Percentiles rank a stretch among this genome's conserved stretches.
Evolutionary conservation across 495 filamentous ascomycete species (phyloP).

Genomic region (Penicillium steckii): DNA sequence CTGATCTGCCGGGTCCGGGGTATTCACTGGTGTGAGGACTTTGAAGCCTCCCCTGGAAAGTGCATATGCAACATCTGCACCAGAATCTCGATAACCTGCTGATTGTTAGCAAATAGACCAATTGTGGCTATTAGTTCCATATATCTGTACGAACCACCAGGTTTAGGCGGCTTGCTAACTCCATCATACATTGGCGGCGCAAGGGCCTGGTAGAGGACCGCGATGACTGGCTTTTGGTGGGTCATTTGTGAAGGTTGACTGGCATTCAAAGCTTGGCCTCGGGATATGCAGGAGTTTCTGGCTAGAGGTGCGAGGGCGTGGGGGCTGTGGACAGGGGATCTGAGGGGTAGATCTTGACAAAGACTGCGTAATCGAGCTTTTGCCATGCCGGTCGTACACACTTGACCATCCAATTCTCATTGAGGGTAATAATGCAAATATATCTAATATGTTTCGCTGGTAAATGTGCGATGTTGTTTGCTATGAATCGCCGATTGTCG

Average conservation of each 20-base stretch:
- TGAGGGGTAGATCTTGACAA: not conserved
- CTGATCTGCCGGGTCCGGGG: constrained; percentile 16
- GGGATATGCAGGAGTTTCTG: not conserved
- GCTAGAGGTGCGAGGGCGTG: constrained; percentile 3
- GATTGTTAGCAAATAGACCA: not conserved
- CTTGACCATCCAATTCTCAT: no score
- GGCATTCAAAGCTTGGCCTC: not conserved
- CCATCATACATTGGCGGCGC: constrained; percentile 27
- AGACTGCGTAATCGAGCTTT: not conserved
- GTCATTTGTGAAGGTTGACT: not conserved
- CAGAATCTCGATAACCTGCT: constrained; percentile 31
- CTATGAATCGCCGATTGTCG: constrained; percentile 14
- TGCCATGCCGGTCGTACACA: no score
- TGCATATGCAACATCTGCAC: constrained; percentile 29
- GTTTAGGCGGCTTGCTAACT: constrained; percentile 29
- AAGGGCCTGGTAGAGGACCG: constrained; percentile 31
- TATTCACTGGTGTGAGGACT: constrained; percentile 20
- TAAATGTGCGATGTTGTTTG: not conserved
- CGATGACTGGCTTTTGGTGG: constrained; percentile 15
- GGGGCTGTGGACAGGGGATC: not conserved
- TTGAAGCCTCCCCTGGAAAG: constrained; percentile 11
- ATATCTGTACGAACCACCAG: constrained; percentile 23
- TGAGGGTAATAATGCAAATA: no score
- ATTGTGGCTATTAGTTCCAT: no score
- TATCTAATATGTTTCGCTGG: no score